Evolutionary conservation across 768 basidiomycete species (phyloP).

Genomic region (Amanita exitialis): DNA sequence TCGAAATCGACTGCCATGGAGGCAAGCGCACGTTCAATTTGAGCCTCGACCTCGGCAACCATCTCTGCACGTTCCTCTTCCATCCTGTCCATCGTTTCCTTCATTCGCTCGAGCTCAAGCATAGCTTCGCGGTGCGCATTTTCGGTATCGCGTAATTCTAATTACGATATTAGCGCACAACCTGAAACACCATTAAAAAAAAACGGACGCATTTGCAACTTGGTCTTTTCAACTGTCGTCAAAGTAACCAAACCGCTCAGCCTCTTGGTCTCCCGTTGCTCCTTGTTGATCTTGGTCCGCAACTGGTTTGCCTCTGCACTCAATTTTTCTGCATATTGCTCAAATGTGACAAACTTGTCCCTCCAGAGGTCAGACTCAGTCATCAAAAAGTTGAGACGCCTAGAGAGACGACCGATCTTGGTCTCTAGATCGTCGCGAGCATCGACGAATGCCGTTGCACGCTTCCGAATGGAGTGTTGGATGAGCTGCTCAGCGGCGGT

Average conservation of each 20-base stretch:
- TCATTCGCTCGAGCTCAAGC: slow-evolving; percentile 78
- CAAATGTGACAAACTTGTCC: slow-evolving; percentile 90
- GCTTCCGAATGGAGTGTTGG: slow-evolving; percentile 82
- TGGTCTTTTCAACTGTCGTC: slow-evolving; percentile 69
- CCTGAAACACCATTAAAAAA: not conserved
- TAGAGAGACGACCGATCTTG: slow-evolving; percentile 80
- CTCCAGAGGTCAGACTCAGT: slow-evolving; percentile 86
- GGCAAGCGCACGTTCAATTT: slow-evolving; percentile 79
- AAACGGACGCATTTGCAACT: slow-evolving; percentile 66
- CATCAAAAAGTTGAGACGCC: slow-evolving; percentile 86
- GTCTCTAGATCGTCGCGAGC: slow-evolving; percentile 90
- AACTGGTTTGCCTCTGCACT: slow-evolving; percentile 81
- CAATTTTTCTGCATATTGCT: slow-evolving; percentile 87
- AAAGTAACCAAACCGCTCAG: slow-evolving; percentile 70
- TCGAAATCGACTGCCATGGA: slow-evolving; percentile 78
- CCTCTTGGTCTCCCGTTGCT: slow-evolving; percentile 82
- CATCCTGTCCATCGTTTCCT: slow-evolving; percentile 77
- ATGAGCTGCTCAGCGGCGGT: slow-evolving; percentile 78
- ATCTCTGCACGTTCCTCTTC: slow-evolving; percentile 79
- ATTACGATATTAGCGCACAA: slow-evolving; percentile 5
- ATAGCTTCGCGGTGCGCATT: slow-evolving; percentile 69
- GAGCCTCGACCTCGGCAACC: slow-evolving; percentile 90
- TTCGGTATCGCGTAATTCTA: slow-evolving; percentile 81
- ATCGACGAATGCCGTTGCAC: slow-evolving; percentile 91
- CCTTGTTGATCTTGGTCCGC: slow-evolving; percentile 81